Evolutionary conservation across 1,284 basidiomycete species (phyloP), one percentile per base, ranked within the genome.

Genomic region (Cerrena zonata): DNA sequence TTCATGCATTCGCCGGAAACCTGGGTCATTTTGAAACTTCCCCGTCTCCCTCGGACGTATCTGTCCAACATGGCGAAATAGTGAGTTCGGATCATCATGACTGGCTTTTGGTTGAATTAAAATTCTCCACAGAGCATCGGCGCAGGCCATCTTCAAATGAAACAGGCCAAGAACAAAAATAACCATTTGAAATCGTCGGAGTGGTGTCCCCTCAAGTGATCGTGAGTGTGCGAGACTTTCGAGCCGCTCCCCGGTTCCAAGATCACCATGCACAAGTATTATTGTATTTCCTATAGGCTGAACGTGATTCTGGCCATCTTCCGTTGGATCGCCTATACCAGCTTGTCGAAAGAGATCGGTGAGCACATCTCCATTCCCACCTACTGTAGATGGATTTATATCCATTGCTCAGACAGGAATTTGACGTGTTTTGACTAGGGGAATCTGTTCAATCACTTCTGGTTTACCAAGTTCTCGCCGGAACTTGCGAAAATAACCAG

Each of bases 1-100:
- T 15, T 72, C 65, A 46, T 73, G 70, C 56, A 69, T 66, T 2
- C 55, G 50, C 2, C 67, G 61, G 51, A 73, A 72, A 0, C 64
- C 63, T 0, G 69, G 67, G 5, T 65, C 64, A 1, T 47, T 48
- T 23, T 41, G 48, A 10, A 72, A 60, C 19, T 62, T 63, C 0
- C 56, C 57, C 0, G 63, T 66, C 45, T 72, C 67, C 11, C 61
- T 54, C 0, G 66, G 65, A 0, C 64, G 59, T 2, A 69, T 47
- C 0, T 56, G 36, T 1, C 53, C 54, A 10, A 64, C 53, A 25
- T 58, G 53, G 5, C n/a, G 19, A 5, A 27, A 34, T 4, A 47
- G 25, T 5, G 11, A 27, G 13, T 27, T 60, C 2, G 49, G 40
- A 42, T 63, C 52, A 1, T 47, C 11, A 0, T n/a, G 40, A 1